Conservation (phyloP, 495 filamentous ascomycete species). For the Endocarpon pusillum region DNA sequence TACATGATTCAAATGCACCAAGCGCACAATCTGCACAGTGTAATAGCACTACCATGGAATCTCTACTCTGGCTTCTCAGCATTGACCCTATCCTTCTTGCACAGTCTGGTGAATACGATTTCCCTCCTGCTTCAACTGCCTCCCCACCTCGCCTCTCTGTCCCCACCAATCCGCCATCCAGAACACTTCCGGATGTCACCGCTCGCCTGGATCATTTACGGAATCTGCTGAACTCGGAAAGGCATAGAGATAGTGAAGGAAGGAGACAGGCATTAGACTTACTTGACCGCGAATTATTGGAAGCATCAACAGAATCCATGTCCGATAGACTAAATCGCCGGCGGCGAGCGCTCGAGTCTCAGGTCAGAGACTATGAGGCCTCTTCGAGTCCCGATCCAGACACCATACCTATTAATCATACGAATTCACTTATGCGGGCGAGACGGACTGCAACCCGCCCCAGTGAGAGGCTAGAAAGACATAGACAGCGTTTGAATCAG, state of each 20-base stretch:
- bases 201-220: slow-evolving; percentile 24
- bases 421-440: slow-evolving; percentile 2
- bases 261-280: slow-evolving; percentile 22
- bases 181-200: slow-evolving; percentile 4
- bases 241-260: slow-evolving; percentile 17
- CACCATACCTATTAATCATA: not conserved
- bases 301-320: not conserved
- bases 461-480: slow-evolving; percentile 5
- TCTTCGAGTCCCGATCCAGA: not conserved
- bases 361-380: not conserved
- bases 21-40: no score
- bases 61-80: no score
- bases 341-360: not conserved
- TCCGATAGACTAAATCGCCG: not conserved
- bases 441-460: slow-evolving; percentile 7
- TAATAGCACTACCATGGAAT: no score
- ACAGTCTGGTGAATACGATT: slow-evolving; percentile 44
- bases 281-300: slow-evolving; percentile 20
- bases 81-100: slow-evolving; percentile 6
- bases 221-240: slow-evolving; percentile 22
- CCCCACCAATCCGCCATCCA: slow-evolving; percentile 9
- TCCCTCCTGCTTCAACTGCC: slow-evolving; percentile 27
- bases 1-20: no score
- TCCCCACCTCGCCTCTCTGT: slow-evolving; percentile 10
- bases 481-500: slow-evolving; percentile 4